Base-by-base conservation (phyloP, 2,329 filamentous ascomycete species). In the Lanzia echinophila region DNA sequence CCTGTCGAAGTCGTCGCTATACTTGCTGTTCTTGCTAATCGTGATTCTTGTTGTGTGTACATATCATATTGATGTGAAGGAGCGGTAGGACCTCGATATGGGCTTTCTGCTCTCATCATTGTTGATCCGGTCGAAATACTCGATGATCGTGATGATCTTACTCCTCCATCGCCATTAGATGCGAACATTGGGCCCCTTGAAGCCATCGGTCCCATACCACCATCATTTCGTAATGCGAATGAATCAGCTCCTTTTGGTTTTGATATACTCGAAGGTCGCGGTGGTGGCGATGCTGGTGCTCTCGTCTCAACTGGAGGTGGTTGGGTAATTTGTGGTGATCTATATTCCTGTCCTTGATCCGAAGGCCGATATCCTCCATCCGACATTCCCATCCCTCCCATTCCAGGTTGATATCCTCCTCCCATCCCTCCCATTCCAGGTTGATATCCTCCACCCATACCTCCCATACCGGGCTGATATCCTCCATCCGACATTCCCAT, bases 11-110 rank as follows among this genome's bases (percentile, higher is more conserved):
- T 81, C 19, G 88, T 89, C n/a, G 82, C 79, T 36, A 86, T 73
- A 65, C 88, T 91, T 22, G 79, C 74, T 8, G 82, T 79, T 54
- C 72, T 68, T 39, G 66, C 66, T 39, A 69, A 47, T 53, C 69
- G 65, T 36, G 88, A 88, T 62, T 84, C 89, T n/a, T n/a, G n/a
- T 67, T 96, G 91, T 1, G 87, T 79, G 64, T 96, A 96, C 76
- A 96, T 82, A 41, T 79, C 81, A 68, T 96, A 96, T 2, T 90
- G 90, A 66, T 96, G 90, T 52, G 88, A 82, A 7, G 90, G 90
- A 2, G 82, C 82, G 46, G 77, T 78, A 6, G 80, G 75, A 11
- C 82, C 79, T 32, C 75, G 75, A 60, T 85, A 82, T 3, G 84
- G 78, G 58, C 72, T 79, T 67, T 79, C 81, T 62, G 63, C 34